A percentile compares a stretch with the other conserved stretches of the same genome.
phyloP scores from a whole-genome alignment of 306 rosid species.

The Trifolium dubium region DNA sequence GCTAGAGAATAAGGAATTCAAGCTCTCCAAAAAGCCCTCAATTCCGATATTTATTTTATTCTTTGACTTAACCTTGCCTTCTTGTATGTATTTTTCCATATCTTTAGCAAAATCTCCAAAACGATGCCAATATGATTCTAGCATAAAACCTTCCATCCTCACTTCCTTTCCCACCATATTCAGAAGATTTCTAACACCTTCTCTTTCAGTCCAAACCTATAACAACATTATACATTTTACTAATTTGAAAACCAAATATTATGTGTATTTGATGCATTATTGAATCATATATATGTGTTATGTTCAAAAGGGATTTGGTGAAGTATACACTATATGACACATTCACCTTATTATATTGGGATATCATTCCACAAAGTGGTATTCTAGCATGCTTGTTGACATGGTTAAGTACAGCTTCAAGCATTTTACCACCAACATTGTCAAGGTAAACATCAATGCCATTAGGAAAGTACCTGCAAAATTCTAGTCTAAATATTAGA shows the following conservation, averaged over 20 bases:
- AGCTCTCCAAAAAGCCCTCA: slow-evolving; percentile 55
- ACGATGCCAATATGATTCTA: slow-evolving; percentile 53
- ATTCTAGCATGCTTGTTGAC: slow-evolving; percentile 64
- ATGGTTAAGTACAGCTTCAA: slow-evolving; percentile 71
- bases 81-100: slow-evolving; percentile 58
- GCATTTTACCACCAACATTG: slow-evolving; percentile 74
- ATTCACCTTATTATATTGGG: slow-evolving; percentile 61
- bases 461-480: slow-evolving; percentile 58
- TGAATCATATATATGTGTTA: not conserved
- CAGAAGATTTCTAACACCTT: slow-evolving; percentile 65
- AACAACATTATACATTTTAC: slow-evolving; percentile 4
- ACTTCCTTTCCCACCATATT: slow-evolving; percentile 71
- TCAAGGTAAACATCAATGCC: slow-evolving; percentile 74
- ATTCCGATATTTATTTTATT: slow-evolving; percentile 52
- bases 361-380: slow-evolving; percentile 73
- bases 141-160: slow-evolving; percentile 64
- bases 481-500: not conserved
- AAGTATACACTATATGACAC: not conserved
- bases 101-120: slow-evolving; percentile 61
- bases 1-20: slow-evolving; percentile 57
- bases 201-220: slow-evolving; percentile 71
- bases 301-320: slow-evolving; percentile 1
- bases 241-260: not conserved
- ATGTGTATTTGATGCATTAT: not conserved
- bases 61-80: slow-evolving; percentile 58